Percentiles rank a stretch among this genome's conserved stretches.
phyloP scores from a whole-genome alignment of 306 rosid genomes.

The Cucurbita maxima region DNA sequence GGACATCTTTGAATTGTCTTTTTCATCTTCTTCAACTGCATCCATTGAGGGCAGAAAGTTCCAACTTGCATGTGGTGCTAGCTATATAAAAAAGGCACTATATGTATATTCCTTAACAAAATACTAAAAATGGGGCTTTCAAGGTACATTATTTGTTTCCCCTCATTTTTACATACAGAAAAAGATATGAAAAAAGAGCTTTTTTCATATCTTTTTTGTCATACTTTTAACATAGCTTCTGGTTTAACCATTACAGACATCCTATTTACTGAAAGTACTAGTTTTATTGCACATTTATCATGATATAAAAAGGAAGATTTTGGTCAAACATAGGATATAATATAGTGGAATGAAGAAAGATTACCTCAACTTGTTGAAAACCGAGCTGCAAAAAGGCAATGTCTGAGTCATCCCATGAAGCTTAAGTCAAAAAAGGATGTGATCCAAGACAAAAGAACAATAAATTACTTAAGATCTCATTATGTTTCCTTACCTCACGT shows the following conservation, averaged over 20 bases:
- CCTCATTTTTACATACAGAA: neutral
- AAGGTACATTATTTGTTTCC: neutral
- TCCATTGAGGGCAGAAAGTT: neutral
- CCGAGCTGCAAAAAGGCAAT: neutral
- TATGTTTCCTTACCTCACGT: neutral
- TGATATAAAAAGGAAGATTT: neutral
- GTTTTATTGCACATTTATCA: neutral
- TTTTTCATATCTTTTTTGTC: neutral
- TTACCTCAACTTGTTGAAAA: neutral
- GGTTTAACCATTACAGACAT: neutral
- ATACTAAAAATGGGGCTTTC: neutral
- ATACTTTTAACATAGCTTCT: neutral
- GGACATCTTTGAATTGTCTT: constrained; percentile 5
- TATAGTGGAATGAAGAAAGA: neutral
- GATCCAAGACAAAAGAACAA: neutral
- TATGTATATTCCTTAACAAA: constrained; percentile 3
- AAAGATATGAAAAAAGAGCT: neutral
- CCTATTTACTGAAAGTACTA: neutral
- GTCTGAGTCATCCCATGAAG: neutral
- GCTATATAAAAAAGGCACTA: neutral
- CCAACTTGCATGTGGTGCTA: constrained; percentile 8
- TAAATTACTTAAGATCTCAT: neutral
- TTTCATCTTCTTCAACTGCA: constrained; percentile 6
- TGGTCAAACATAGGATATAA: neutral
- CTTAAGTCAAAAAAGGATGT: constrained; percentile 4